Evolutionary conservation across 306 rosid genomes (phyloP).

Genomic region (Quillaja saponaria): DNA sequence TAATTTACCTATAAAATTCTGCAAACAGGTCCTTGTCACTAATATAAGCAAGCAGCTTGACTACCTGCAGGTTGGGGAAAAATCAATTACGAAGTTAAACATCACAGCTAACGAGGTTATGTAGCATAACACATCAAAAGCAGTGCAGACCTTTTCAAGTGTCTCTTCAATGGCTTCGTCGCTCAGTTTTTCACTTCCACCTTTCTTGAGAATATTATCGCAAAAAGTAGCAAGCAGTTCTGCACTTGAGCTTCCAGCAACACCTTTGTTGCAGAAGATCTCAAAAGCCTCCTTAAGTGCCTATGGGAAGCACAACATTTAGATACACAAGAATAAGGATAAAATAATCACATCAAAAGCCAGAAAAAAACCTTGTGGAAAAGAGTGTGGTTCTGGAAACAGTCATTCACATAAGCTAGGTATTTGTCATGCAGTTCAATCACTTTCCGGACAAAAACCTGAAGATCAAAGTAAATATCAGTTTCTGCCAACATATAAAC

Average conservation of each 20-base stretch:
- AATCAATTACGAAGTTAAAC: constrained; percentile 16
- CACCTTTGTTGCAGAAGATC: constrained; percentile 71
- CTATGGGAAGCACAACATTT: constrained; percentile 45
- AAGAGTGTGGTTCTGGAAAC: constrained; percentile 62
- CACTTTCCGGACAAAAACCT: constrained; percentile 73
- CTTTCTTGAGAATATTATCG: constrained; percentile 78
- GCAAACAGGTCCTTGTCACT: constrained; percentile 92
- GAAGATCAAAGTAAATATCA: constrained; percentile 36
- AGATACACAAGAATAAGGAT: constrained; percentile 21
- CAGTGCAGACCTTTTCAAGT: constrained; percentile 71
- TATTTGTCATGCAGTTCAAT: constrained; percentile 81
- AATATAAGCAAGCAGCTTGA: constrained; percentile 71
- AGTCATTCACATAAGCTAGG: constrained; percentile 60
- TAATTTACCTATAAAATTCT: constrained; percentile 63
- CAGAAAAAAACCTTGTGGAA: constrained; percentile 83
- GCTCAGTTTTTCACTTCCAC: constrained; percentile 79
- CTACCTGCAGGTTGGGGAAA: constrained; percentile 47
- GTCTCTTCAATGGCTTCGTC: constrained; percentile 85
- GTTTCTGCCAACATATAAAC: constrained; percentile 3
- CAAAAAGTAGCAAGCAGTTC: constrained; percentile 79
- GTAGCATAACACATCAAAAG: constrained; percentile 49
- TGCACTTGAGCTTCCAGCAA: constrained; percentile 77
- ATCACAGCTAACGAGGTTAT: constrained; percentile 21
- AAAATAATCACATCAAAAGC: constrained; percentile 16
- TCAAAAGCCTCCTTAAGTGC: constrained; percentile 84